Base-by-base conservation (phyloP, 352 stramenopile genomes). In the Ochromonadaceae sp. region DNA sequence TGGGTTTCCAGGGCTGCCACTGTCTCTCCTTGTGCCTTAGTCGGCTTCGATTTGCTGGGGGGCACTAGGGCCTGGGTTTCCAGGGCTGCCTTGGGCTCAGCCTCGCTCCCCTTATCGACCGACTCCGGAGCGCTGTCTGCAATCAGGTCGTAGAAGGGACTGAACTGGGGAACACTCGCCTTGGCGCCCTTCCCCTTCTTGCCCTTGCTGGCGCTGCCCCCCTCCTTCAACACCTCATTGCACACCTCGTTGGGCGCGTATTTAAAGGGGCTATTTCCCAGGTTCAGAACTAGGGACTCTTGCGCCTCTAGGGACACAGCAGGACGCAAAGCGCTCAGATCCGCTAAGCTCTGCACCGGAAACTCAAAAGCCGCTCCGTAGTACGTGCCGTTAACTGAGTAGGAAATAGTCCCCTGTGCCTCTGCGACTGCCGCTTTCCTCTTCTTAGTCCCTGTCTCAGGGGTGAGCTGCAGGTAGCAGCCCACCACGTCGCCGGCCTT, bases 401-500 rank as follows among this genome's bases (percentile, higher is more conserved):
- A 95, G 48, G 88, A 82, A 61, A 93, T 83, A 15, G 80, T 20
- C 20, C 40, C 20, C 40, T 20, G 40, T 46, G 40, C 40, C 20
- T 46, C 20, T 55, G 20, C 15, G 7, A 47, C 50, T 59, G 31
- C 20, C 34, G 35, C 44, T 58, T n/a, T 9, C 36, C 32, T 56
- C 7, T 59, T 20, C 12, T 20, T 43, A 17, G 25, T 31, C n/a
- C 30, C 34, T 17, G 17, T 17, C 59, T 42, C 46, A 63, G 25
- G 2, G 10, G 22, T 49, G 32, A 26, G 20, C 20, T 93, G 84
- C 35, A 93, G 78, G 10, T 74, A 77, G 67, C 85, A 93, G 14
- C 87, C 86, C 15, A 95, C 76, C 30, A 95, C 80, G 46, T 95
- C 87, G 17, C 85, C 87, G 63, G 83, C 76, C 63, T 92, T 87